Percentiles rank a stretch among this genome's conserved stretches.
Conservation (phyloP, 257 asterid species). For the Striga asiatica region DNA sequence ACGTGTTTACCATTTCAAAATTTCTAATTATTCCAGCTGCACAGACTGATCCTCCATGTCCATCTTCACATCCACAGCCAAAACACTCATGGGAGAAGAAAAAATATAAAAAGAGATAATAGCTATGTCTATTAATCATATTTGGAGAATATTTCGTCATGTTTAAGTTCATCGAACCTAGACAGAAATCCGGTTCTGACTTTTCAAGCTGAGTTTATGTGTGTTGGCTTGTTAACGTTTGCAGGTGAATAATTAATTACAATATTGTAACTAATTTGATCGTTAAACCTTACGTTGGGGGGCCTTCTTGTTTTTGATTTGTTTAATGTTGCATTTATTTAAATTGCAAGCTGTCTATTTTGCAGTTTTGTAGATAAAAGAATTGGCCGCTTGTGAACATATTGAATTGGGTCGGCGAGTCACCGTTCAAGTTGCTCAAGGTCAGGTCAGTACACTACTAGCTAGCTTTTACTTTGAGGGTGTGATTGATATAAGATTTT, state of each 20-base stretch:
- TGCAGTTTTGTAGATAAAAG: too few species aligned
- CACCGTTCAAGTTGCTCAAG: too few species aligned
- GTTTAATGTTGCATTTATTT: too few species aligned
- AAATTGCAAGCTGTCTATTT: too few species aligned
- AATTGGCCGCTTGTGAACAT: too few species aligned
- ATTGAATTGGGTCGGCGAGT: too few species aligned
- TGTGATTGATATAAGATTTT: too few species aligned
- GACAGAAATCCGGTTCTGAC: neutral
- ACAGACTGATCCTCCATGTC: neutral
- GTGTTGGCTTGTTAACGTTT: neutral
- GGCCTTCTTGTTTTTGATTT: too few species aligned
- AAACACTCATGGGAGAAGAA: neutral
- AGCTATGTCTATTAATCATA: too few species aligned
- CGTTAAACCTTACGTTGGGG: too few species aligned
- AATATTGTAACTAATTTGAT: neutral
- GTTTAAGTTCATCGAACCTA: constrained; percentile 1
- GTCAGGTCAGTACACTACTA: too few species aligned
- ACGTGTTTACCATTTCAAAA: neutral
- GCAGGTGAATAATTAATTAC: neutral
- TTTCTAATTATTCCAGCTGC: constrained; percentile 1
- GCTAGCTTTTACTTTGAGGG: too few species aligned
- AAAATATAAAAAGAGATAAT: neutral
- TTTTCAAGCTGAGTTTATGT: neutral
- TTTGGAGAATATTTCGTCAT: neutral
- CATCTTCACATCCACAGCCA: neutral